A percentile compares a stretch with the other conserved stretches of the same genome.
Conservation (phyloP, 805 yeast genomes). For the Metschnikowia rubicola region DNA sequence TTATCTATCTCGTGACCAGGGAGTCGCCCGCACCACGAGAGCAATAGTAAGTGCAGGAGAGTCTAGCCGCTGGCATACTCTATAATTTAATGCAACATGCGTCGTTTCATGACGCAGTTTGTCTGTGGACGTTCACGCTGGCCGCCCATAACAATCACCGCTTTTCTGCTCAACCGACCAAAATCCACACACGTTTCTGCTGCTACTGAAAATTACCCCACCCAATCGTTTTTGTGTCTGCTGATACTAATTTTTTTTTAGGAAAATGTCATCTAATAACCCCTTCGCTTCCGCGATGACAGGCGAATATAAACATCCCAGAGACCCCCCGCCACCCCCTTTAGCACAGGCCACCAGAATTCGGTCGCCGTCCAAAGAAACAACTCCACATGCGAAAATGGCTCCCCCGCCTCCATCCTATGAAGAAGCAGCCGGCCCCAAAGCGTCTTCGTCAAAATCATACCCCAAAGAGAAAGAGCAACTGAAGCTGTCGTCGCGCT, state of each 20-base stretch:
- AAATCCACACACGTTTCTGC: neutral
- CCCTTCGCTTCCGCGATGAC: constrained; percentile 50
- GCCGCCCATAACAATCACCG: constrained; percentile 3
- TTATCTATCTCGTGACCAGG: neutral
- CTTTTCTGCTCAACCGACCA: constrained; percentile 1
- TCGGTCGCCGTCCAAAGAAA: constrained; percentile 17
- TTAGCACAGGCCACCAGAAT: constrained; percentile 5
- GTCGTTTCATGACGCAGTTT: constrained; percentile 3
- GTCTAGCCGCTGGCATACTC: constrained; percentile 1
- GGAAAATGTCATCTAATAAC: constrained; percentile 45
- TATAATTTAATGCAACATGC: constrained; percentile 1
- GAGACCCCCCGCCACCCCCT: constrained; percentile 36
- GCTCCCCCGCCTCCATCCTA: constrained; percentile 58
- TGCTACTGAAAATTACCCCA: too few species aligned
- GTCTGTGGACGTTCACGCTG: constrained; percentile 1
- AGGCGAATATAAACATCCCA: constrained; percentile 35
- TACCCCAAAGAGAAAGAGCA: constrained; percentile 53
- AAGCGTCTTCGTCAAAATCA: constrained; percentile 32
- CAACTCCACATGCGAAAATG: constrained; percentile 21
- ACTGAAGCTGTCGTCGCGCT: constrained; percentile 12
- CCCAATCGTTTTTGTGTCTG: neutral
- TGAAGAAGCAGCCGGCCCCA: constrained; percentile 63
- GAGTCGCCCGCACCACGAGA: constrained; percentile 1
- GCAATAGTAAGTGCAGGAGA: constrained; percentile 4
- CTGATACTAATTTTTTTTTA: constrained; percentile 11